phyloP scores from a whole-genome alignment of 2,329 filamentous ascomycete species.

The Fusarium buharicum region DNA sequence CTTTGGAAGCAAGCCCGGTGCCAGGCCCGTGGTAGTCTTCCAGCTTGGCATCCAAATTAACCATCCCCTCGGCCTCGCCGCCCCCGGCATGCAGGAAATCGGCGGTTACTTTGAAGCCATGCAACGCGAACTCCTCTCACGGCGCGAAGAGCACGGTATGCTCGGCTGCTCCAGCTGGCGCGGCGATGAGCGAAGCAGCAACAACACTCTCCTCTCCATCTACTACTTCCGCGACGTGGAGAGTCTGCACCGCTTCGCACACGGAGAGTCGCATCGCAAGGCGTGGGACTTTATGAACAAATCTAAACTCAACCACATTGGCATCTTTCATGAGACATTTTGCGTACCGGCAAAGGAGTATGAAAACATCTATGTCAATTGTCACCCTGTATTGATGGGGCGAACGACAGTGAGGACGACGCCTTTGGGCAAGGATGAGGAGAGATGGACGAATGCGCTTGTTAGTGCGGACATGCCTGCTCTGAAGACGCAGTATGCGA shows the following conservation, averaged over 20 bases:
- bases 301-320: slow-evolving; percentile 53
- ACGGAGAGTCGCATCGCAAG: slow-evolving; percentile 58
- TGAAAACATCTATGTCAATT: slow-evolving; percentile 64
- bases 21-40: slow-evolving; percentile 54
- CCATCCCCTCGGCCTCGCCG: slow-evolving; percentile 61
- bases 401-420: slow-evolving; percentile 41
- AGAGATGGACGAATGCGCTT: slow-evolving; percentile 50
- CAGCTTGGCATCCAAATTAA: slow-evolving; percentile 58
- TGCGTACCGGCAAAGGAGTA: slow-evolving; percentile 56
- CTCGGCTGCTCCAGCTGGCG: slow-evolving; percentile 57
- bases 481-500: slow-evolving; percentile 51
- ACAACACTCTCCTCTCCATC: slow-evolving; percentile 56
- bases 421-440: slow-evolving; percentile 26
- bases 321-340: slow-evolving; percentile 67
- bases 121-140: slow-evolving; percentile 48
- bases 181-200: slow-evolving; percentile 50
- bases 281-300: slow-evolving; percentile 62
- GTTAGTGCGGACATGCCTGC: slow-evolving; percentile 48
- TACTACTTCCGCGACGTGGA: slow-evolving; percentile 63
- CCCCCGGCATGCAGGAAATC: slow-evolving; percentile 56
- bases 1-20: slow-evolving; percentile 45
- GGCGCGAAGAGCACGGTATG: slow-evolving; percentile 59
- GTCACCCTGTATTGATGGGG: slow-evolving; percentile 53
- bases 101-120: slow-evolving; percentile 54
- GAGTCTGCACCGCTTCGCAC: slow-evolving; percentile 63